Base-by-base conservation (phyloP, 23 red algal genomes). In the Gracilaria domingensis region DNA sequence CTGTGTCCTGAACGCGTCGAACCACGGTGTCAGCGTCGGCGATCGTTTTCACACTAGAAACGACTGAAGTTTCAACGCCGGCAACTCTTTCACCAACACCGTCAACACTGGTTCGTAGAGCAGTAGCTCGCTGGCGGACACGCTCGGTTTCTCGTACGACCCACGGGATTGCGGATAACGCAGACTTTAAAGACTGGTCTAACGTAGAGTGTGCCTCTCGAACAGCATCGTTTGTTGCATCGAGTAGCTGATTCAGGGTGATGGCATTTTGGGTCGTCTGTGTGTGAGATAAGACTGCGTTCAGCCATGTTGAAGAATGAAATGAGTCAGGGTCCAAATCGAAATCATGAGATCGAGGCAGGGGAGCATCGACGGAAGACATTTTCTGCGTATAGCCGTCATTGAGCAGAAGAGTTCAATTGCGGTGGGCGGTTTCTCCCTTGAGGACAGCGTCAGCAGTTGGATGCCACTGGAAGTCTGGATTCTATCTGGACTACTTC, bases 1-100 rank as follows among this genome's bases (percentile, higher is more conserved):
- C 66, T n/a, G 94, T 70, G 57, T 66, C 70, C 60, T 96, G 87
- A 17, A 96, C 88, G 13, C 94, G 81, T 13, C 94, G 88, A 4
- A 96, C 88, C 13, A 92, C 67, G 0, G 75, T 85, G 81, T 96
- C 94, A 33, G 87, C 94, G 28, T 83, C 89, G 39, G 94, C 94
- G 26, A 96, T 91, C 18, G 87, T 79, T 18, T 87, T 84, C 4
- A 96, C 94, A 40, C 87, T 81, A 8, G 88, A 86, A 3, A 57
- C 80, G 33, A 90, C 94, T 1, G 75, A 76, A 36, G 87, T 71
- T 80, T 96, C 94, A 28, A 96, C 94, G 34, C 82, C 81, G 16
- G 67, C 94, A 36, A 96, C 94, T 34, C 94, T 81, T 83, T 73
- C 59, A 23, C 79, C 84, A 2, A 96, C 94, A 21, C 88, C 88